Evolutionary conservation across 805 yeast genomes (phyloP), one percentile per base, ranked within the genome.

Genomic region (Vanderwaltozyma yarrowii): DNA sequence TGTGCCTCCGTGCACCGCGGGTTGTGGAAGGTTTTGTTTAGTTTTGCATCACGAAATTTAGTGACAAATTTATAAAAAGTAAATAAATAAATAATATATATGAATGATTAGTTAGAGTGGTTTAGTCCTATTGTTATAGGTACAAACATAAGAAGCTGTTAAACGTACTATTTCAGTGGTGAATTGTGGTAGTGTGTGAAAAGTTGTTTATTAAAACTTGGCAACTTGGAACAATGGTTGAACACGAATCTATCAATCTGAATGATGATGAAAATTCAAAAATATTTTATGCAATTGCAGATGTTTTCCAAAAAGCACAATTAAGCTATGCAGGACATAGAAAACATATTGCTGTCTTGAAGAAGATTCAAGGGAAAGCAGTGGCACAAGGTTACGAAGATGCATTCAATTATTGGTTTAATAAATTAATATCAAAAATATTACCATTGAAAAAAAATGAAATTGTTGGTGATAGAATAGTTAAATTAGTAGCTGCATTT

Each of bases 301-400:
- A 71, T 40, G 76, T 78, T 3, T 87, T 87, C 52, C 89, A 82
- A 51, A 89, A 80, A 40, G 83, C 92, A 0, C 96, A 87, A 52
- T 45, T 61, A 17, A 69, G 84, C 2, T 67, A 78, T 24, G 79
- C 88, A 0, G 80, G 88, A 2, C 96, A 87, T 57, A 67, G 83
- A 33, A 81, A 82, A 51, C 78, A 83, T 41, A 74, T 79, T 6
- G 73, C 76, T 9, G 69, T 81, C 5, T 53, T 87, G 51, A 72
- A 71, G 51, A 69, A 71, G 32, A 62, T 84, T 13, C 81, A 79
- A 40, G 47, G 62, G 13, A 70, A 74, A 45, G 74, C 92, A 1
- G 56, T 65, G 10, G 67, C 67, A 5, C 60, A 76, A 26, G 75
- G 66, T 2, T 58, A 64, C 33, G 78, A 73, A 42, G 78, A 73